These are phyloP conservation scores for Astragalus glycyphyllos DNA, from an alignment of 306 rosid genomes.

Conservation along the genomic window DNA sequence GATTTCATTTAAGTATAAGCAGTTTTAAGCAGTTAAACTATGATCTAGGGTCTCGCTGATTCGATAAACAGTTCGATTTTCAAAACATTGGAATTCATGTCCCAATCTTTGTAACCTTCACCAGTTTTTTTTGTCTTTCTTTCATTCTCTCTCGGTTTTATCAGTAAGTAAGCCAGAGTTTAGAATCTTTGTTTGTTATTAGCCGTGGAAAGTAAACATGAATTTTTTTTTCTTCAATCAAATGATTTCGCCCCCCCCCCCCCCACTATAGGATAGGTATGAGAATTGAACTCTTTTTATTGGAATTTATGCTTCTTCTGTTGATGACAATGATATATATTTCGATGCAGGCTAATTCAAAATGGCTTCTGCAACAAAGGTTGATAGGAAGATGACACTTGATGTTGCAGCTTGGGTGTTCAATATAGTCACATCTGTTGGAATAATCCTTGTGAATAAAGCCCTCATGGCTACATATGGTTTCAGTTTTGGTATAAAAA, in stretches of 20 bases:
- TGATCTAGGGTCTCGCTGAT: too few relatives aligned
- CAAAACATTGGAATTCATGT: too few relatives aligned
- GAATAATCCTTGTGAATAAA: conserved; percentile 77
- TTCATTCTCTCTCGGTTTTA: too few relatives aligned
- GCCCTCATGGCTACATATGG: conserved; percentile 76
- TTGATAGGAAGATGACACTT: conserved; percentile 58
- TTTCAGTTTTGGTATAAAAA: conserved; percentile 66
- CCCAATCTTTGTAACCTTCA: too few relatives aligned
- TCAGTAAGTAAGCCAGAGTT: background rate
- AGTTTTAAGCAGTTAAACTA: too few relatives aligned
- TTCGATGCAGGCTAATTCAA: conserved; percentile 10
- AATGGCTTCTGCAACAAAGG: conserved; percentile 63
- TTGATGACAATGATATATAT: background rate
- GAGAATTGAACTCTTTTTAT: background rate
- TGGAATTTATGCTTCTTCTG: conserved; percentile 38
- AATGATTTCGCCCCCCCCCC: too few relatives aligned
- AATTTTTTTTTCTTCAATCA: too few relatives aligned
- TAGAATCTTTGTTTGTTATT: background rate
- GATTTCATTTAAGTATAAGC: too few relatives aligned
- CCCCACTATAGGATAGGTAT: background rate
- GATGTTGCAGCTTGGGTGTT: conserved; percentile 83
- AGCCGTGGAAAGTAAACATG: background rate
- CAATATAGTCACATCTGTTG: conserved; percentile 80
- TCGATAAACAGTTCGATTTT: too few relatives aligned
- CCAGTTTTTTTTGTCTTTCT: too few relatives aligned